These are phyloP conservation scores for Sphaceloma murrayae DNA, from an alignment of 2,329 filamentous ascomycete species.

Conservation along the genomic window DNA sequence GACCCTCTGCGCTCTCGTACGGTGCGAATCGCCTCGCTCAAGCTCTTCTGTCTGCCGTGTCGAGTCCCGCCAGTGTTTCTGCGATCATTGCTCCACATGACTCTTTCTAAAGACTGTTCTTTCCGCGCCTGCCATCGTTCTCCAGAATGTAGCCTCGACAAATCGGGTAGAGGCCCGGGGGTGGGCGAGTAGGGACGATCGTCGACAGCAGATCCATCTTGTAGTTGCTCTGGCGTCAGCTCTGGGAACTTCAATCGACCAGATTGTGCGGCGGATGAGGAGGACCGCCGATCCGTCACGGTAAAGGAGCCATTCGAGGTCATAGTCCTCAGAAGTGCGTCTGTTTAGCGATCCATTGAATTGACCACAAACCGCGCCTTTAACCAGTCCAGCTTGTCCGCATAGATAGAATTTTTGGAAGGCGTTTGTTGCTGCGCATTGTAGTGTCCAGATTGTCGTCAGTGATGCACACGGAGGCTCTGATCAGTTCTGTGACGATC, in stretches of 20 bases:
- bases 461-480: too few species aligned
- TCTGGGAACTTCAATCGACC: conserved; percentile 39
- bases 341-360: conserved; percentile 11
- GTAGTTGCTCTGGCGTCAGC: conserved; percentile 35
- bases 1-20: conserved; percentile 74
- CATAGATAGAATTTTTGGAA: too few species aligned
- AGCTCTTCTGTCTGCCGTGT: conserved; percentile 71
- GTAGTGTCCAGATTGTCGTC: too few species aligned
- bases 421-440: too few species aligned
- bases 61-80: conserved; percentile 31
- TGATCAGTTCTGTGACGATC: too few species aligned
- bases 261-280: conserved; percentile 18
- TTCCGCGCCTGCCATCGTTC: conserved; percentile 56
- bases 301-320: conserved; percentile 10
- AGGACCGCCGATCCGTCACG: conserved; percentile 18
- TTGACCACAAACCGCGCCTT: neutral
- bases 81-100: conserved; percentile 36
- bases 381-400: too few species aligned
- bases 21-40: conserved; percentile 76
- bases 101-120: conserved; percentile 33
- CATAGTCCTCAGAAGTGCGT: conserved; percentile 10
- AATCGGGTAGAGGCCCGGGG: conserved; percentile 27
- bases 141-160: conserved; percentile 30
- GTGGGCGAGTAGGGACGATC: conserved; percentile 23
- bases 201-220: conserved; percentile 26